Evolutionary conservation across 768 basidiomycete species (phyloP), one percentile per base, ranked within the genome.

Genomic region (Clitopilus passeckerianus): DNA sequence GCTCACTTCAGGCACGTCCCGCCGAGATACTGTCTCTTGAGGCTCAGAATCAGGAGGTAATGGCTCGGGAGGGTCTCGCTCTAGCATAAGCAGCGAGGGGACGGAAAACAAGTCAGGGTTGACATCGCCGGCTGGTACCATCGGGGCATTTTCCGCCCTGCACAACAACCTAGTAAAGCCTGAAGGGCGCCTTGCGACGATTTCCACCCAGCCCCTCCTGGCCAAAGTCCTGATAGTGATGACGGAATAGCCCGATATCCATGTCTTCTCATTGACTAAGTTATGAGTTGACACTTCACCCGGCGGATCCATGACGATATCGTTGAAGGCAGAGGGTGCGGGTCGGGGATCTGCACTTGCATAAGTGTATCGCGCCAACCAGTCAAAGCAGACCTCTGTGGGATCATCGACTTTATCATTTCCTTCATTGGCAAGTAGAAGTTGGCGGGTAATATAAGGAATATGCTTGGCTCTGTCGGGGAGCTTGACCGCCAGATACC

Each of bases 351-450:
- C 95, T 15, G 94, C 93, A 66, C 90, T 94, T 14, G 89, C 93
- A 66, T 95, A 98, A 0, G 96, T 90, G 69, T 97, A 97, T 16
- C 97, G 82, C 9, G 93, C 90, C 16, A 99, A 80, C 94, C 95
- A 98, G 70, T 99, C 97, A 68, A 98, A 95, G 72, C 93, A 96
- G 34, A 98, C 96, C 68, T 98, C 93, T 0, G 95, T 92, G 24
- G 89, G 87, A 60, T 91, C 93, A 70, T 98, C 97, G 5, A 95
- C 77, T 41, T 83, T 80, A 1, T 76, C 74, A 57, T 82, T 84
- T 14, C 83, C 87, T 60, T 91, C 89, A 72, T 94, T 94, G 14
- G 93, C 94, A 23, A 94, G 78, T 8, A 95, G 77, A 0, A 99
- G 81, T 64, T 94, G 90, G 8, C 90, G 82, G 0, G 90, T 89